phyloP scores from a whole-genome alignment of 208 protist genomes.

The Leishmania guyanensis region DNA sequence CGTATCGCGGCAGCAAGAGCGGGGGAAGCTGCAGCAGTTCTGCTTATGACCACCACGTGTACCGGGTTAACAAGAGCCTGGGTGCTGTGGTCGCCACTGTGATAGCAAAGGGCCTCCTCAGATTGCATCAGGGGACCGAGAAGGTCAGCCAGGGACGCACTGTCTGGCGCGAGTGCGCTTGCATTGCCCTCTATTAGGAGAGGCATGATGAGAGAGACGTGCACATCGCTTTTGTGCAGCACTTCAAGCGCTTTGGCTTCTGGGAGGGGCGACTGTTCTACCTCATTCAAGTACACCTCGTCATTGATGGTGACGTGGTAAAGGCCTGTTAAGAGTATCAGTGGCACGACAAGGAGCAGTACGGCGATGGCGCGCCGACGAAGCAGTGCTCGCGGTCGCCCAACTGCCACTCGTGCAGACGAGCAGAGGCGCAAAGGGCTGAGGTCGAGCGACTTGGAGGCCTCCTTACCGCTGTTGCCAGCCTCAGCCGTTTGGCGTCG shows the following conservation, averaged over 20 bases:
- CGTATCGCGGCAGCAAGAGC: background rate
- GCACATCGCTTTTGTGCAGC: background rate
- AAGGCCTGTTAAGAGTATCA: background rate
- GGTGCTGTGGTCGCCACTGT: background rate
- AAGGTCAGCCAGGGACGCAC: background rate
- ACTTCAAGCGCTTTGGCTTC: too few species aligned
- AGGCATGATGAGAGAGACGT: background rate
- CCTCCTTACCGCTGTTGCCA: background rate
- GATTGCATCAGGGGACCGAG: slow-evolving; percentile 15
- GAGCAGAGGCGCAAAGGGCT: background rate
- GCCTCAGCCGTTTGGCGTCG: too few species aligned
- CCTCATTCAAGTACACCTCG: background rate
- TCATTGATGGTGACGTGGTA: background rate
- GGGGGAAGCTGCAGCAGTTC: background rate
- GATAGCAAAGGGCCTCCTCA: slow-evolving; percentile 16
- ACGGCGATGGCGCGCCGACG: background rate
- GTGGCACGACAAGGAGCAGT: background rate
- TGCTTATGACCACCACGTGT: background rate
- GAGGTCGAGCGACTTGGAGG: too few species aligned
- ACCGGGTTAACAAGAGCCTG: background rate
- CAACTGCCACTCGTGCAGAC: background rate
- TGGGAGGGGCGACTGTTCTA: too few species aligned
- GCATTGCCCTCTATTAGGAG: background rate
- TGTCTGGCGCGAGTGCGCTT: background rate
- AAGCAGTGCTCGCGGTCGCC: too few species aligned